Percentiles rank a stretch among this genome's conserved stretches.
Conservation (phyloP, 805 yeast species). For the Saccharomyces mikatae region DNA sequence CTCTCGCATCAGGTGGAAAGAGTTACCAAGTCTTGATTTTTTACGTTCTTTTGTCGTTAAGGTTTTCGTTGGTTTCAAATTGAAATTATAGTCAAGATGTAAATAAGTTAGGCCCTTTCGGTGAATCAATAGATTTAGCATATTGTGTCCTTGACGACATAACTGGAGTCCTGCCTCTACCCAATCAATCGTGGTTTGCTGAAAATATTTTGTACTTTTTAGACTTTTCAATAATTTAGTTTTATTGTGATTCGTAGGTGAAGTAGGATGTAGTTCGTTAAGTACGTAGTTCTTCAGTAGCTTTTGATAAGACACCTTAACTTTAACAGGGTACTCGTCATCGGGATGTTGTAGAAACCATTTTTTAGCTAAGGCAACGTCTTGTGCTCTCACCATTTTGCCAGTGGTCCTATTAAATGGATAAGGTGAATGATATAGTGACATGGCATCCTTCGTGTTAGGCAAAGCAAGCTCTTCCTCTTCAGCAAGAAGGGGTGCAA, state of each 20-base stretch:
- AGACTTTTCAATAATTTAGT: slow-evolving; percentile 56
- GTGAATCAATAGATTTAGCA: slow-evolving; percentile 84
- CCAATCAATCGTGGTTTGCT: slow-evolving; percentile 92
- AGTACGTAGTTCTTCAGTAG: slow-evolving; percentile 68
- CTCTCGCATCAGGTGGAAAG: slow-evolving; percentile 90
- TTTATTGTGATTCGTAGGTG: slow-evolving; percentile 40
- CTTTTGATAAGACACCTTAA: slow-evolving; percentile 81
- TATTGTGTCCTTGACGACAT: slow-evolving; percentile 87
- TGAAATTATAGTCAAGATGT: slow-evolving; percentile 92
- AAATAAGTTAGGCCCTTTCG: slow-evolving; percentile 83
- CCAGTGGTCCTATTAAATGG: slow-evolving; percentile 81
- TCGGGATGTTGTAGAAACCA: slow-evolving; percentile 75
- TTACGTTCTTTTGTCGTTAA: slow-evolving; percentile 93
- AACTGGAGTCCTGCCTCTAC: slow-evolving; percentile 95
- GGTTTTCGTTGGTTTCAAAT: slow-evolving; percentile 92
- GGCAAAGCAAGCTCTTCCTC: slow-evolving; percentile 40
- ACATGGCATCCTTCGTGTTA: slow-evolving; percentile 48
- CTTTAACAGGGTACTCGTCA: slow-evolving; percentile 59
- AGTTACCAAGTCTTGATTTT: slow-evolving; percentile 90
- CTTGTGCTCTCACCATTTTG: slow-evolving; percentile 71
- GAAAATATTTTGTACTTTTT: slow-evolving; percentile 78
- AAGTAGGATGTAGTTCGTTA: slow-evolving; percentile 53
- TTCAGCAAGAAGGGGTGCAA: slow-evolving; percentile 44
- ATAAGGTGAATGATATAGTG: slow-evolving; percentile 70
- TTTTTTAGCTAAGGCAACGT: slow-evolving; percentile 71